Percentiles rank a stretch among this genome's conserved stretches.
phyloP scores from a whole-genome alignment of 306 rosid species.

The Ochetophila trinervis region DNA sequence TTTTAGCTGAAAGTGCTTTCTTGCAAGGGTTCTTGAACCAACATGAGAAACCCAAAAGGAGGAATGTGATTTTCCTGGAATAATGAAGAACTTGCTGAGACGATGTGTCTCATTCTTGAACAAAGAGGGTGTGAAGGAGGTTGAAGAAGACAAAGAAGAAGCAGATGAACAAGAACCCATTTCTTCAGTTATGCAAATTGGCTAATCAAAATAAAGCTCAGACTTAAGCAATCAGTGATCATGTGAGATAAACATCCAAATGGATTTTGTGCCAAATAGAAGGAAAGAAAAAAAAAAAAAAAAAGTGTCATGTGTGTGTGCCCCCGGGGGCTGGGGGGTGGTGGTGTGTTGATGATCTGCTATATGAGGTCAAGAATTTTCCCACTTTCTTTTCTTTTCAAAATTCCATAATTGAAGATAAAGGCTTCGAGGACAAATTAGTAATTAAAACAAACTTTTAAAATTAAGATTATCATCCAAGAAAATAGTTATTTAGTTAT shows the following conservation, averaged over 20 bases:
- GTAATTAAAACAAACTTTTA: too few relatives aligned
- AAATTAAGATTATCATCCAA: too few relatives aligned
- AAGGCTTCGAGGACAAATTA: too few relatives aligned
- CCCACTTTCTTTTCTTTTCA: too few relatives aligned
- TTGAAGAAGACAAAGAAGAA: slow-evolving; percentile 35
- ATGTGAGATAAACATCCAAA: not conserved
- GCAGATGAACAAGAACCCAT: slow-evolving; percentile 31
- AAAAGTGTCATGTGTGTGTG: too few relatives aligned
- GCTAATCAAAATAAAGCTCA: slow-evolving; percentile 7
- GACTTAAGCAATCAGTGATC: slow-evolving; percentile 5
- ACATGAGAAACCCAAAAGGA: slow-evolving; percentile 37
- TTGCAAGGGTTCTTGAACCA: slow-evolving; percentile 29
- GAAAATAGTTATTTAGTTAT: too few relatives aligned
- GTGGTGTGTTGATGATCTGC: not conserved
- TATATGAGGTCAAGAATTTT: not conserved
- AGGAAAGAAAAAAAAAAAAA: too few relatives aligned
- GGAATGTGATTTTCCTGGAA: slow-evolving; percentile 30
- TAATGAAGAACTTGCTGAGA: slow-evolving; percentile 27
- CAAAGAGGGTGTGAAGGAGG: slow-evolving; percentile 36
- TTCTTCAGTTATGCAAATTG: slow-evolving; percentile 53
- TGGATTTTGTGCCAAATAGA: not conserved
- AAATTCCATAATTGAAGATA: too few relatives aligned
- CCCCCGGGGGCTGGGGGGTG: too few relatives aligned
- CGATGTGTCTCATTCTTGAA: slow-evolving; percentile 38
- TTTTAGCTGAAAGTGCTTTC: slow-evolving; percentile 55